These are phyloP conservation scores for Discostella stelligeroides DNA, from an alignment of 108 stramenopile species.

Conservation along the genomic window DNA sequence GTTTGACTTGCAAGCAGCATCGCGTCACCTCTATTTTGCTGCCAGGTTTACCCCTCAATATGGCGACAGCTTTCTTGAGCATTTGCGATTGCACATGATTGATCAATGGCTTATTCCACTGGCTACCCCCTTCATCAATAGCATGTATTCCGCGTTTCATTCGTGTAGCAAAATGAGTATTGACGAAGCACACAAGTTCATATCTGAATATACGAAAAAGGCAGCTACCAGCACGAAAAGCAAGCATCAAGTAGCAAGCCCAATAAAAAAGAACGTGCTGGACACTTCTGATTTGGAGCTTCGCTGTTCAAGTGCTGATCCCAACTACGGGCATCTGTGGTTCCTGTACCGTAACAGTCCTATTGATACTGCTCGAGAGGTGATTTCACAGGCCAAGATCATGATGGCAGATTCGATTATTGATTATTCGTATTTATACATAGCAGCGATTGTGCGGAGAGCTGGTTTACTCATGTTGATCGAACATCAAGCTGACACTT, in stretches of 20 bases:
- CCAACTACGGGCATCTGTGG: constrained; percentile 97
- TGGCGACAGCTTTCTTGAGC: constrained; percentile 94
- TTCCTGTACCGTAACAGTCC: constrained; percentile 87
- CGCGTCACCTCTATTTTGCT: constrained; percentile 89
- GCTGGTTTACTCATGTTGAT: constrained; percentile 54
- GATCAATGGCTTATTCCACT: constrained; percentile 72
- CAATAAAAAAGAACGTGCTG: constrained; percentile 40
- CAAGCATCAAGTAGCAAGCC: constrained; percentile 26
- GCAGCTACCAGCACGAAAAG: constrained; percentile 44
- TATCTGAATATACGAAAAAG: constrained; percentile 28
- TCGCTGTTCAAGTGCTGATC: constrained; percentile 93
- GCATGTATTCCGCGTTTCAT: constrained; percentile 28
- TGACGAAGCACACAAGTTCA: constrained; percentile 31
- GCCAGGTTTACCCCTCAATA: constrained; percentile 98
- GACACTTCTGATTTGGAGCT: constrained; percentile 76
- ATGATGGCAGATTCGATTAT: constrained; percentile 58
- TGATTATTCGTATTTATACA: constrained; percentile 60
- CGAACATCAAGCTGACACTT: constrained; percentile 39
- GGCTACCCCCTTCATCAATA: constrained; percentile 49
- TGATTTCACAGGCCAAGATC: constrained; percentile 60
- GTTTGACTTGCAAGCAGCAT: constrained; percentile 84
- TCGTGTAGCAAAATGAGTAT: constrained; percentile 25
- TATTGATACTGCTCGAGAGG: constrained; percentile 79
- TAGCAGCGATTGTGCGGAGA: constrained; percentile 70
- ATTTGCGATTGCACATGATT: constrained; percentile 70